Evolutionary conservation across 192 early-diverging fungal species (phyloP).

Genomic region (Coemansia sp.): DNA sequence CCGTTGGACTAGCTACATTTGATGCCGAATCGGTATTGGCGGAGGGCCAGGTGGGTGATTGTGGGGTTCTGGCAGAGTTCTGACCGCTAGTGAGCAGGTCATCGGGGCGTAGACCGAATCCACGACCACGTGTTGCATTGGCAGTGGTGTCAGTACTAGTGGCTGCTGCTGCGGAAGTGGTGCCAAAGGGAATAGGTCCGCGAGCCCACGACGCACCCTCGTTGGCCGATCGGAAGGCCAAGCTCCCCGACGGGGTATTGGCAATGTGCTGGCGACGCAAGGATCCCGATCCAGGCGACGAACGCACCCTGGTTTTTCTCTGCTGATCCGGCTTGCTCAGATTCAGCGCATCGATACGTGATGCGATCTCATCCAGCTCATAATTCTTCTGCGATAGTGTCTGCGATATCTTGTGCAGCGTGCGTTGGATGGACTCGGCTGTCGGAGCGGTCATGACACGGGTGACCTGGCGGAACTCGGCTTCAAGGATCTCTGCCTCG

Average conservation of each 20-base stretch:
- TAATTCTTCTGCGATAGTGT: conserved; percentile 41
- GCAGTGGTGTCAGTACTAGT: no score
- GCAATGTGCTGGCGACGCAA: neutral
- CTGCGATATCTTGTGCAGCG: conserved; percentile 37
- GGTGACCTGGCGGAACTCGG: conserved; percentile 10
- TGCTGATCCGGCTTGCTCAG: conserved; percentile 1
- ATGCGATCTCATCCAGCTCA: conserved; percentile 45
- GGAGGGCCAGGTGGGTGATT: neutral
- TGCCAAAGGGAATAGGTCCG: conserved; percentile 10
- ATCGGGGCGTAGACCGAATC: conserved; percentile 31
- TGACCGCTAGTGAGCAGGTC: conserved; percentile 14
- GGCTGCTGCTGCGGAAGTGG: no score
- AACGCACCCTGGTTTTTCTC: neutral
- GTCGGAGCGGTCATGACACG: conserved; percentile 24
- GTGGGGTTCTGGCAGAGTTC: neutral
- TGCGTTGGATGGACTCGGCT: conserved; percentile 48
- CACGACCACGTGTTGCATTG: conserved; percentile 7
- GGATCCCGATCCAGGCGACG: neutral
- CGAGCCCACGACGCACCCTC: conserved; percentile 44
- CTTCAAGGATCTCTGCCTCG: conserved; percentile 13
- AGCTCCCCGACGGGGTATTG: conserved; percentile 4
- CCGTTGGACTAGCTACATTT: neutral
- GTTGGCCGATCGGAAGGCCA: no score
- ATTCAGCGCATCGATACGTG: conserved; percentile 14
- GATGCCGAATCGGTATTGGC: neutral